A percentile compares a stretch with the other conserved stretches of the same genome.
These are phyloP conservation scores for Abrus pulchellus DNA, from an alignment of 306 rosid species.

Conservation along the genomic window DNA sequence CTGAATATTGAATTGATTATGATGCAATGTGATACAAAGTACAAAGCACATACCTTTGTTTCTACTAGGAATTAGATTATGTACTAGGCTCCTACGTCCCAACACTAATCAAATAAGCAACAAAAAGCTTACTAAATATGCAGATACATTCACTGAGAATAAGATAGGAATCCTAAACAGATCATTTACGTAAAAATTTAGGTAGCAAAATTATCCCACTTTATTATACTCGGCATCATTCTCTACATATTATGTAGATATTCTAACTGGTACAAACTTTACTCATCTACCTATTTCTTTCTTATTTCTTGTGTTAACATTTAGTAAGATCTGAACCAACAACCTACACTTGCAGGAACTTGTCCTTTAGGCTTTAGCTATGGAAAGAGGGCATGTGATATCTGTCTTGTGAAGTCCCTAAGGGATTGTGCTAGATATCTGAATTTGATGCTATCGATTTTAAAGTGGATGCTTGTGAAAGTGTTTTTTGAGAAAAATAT, in stretches of 20 bases:
- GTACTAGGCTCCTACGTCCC: neutral
- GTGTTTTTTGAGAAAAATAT: neutral
- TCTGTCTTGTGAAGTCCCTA: conserved; percentile 1
- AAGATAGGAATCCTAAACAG: neutral
- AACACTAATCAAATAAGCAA: neutral
- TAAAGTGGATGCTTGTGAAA: neutral
- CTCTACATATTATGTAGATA: neutral
- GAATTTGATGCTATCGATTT: neutral
- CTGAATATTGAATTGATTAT: conserved; percentile 17
- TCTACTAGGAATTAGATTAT: neutral
- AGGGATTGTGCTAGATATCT: neutral
- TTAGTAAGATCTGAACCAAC: neutral
- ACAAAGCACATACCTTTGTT: neutral
- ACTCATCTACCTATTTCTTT: conserved; percentile 4
- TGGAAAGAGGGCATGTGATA: neutral
- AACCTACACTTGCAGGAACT: neutral
- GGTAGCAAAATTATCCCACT: neutral
- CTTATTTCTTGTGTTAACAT: neutral
- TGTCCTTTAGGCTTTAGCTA: conserved; percentile 1
- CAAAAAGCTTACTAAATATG: neutral
- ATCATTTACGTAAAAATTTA: neutral
- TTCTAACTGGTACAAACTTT: neutral
- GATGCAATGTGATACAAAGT: neutral
- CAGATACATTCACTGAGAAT: neutral
- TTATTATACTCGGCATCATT: neutral